These are phyloP conservation scores for Neurospora tetrasperma DNA, from an alignment of 495 filamentous ascomycete genomes.

Conservation along the genomic window DNA sequence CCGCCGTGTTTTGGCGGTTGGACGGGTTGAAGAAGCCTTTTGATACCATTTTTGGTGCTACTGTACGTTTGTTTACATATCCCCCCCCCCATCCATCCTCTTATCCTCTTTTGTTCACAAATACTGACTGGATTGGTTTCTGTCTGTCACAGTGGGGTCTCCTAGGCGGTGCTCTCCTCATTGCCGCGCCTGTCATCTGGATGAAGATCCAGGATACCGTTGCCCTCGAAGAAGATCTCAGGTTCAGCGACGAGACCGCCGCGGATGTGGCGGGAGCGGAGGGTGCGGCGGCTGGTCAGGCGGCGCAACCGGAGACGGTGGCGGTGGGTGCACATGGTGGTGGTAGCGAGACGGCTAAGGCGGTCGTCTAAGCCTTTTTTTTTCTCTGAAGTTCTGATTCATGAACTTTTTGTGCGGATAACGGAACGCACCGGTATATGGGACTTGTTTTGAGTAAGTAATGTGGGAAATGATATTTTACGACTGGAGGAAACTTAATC, in stretches of 20 bases:
- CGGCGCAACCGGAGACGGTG: neutral
- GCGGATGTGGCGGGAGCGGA: slow-evolving; percentile 44
- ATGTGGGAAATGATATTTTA: neutral
- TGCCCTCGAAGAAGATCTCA: slow-evolving; percentile 64
- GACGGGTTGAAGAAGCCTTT: slow-evolving; percentile 56
- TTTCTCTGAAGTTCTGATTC: too few species aligned
- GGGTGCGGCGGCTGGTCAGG: neutral
- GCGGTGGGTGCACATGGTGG: neutral
- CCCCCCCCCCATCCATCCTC: neutral
- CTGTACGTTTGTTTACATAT: slow-evolving; percentile 25
- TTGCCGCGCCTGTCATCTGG: slow-evolving; percentile 73
- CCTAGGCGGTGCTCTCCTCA: slow-evolving; percentile 56
- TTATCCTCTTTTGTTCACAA: neutral
- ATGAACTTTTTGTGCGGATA: neutral
- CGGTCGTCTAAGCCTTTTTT: neutral
- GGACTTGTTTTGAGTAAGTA: neutral
- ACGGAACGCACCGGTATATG: neutral
- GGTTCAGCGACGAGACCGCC: slow-evolving; percentile 70
- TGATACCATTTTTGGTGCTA: slow-evolving; percentile 48
- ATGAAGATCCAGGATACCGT: slow-evolving; percentile 66
- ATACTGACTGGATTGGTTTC: too few species aligned
- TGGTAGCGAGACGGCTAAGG: neutral
- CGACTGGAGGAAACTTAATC: neutral
- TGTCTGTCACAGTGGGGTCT: slow-evolving; percentile 52
- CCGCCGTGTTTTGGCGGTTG: slow-evolving; percentile 75